Conservation (phyloP, 306 rosid genomes). For the Arachis stenosperma region DNA sequence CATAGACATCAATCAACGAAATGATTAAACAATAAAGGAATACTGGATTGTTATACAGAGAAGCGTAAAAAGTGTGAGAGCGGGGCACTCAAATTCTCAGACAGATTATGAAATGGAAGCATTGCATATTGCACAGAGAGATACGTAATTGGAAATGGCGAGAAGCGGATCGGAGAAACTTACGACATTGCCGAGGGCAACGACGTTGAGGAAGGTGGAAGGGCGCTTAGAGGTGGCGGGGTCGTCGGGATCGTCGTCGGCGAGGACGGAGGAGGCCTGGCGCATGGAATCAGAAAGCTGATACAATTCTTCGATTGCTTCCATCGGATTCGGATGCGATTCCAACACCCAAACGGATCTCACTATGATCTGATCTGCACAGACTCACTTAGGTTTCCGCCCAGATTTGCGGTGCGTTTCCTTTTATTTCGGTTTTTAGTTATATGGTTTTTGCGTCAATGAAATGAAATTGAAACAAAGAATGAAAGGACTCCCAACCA, state of each 20-base stretch:
- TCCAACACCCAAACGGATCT: conserved; percentile 32
- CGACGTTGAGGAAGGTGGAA: conserved; percentile 85
- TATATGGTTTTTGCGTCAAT: neutral
- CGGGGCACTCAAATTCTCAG: neutral
- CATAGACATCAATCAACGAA: neutral
- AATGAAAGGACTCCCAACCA: conserved; percentile 16
- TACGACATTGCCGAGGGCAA: conserved; percentile 93
- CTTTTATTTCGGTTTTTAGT: neutral
- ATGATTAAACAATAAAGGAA: too few species aligned
- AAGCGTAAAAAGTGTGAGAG: neutral
- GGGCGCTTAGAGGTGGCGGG: conserved; percentile 65
- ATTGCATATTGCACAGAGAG: neutral
- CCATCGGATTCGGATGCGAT: conserved; percentile 51
- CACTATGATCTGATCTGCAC: neutral
- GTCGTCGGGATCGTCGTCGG: conserved; percentile 88
- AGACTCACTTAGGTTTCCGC: conserved; percentile 43
- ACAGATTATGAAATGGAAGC: neutral
- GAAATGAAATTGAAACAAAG: neutral
- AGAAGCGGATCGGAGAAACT: conserved; percentile 51
- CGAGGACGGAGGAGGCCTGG: conserved; percentile 85
- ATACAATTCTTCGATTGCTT: conserved; percentile 82
- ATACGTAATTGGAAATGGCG: neutral
- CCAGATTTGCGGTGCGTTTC: conserved; percentile 2
- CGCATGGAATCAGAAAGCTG: conserved; percentile 94
- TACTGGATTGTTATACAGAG: neutral